Base-by-base conservation (phyloP, 345 rosid genomes). In the Salix arbutifolia region DNA sequence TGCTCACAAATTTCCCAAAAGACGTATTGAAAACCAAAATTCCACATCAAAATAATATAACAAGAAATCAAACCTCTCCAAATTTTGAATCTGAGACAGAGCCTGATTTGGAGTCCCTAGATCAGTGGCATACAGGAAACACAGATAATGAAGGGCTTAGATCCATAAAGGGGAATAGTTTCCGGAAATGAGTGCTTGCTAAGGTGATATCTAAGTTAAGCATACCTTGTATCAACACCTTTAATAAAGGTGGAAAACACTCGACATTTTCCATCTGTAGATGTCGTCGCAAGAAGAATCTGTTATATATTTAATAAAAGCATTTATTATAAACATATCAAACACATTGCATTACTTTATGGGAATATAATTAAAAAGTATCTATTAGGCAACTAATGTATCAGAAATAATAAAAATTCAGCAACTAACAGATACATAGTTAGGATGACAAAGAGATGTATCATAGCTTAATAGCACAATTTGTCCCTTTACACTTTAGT, bases 201-300 rank as follows among this genome's bases (percentile, higher is more conserved):
- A 26, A 25, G 70, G 33, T 14, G 62, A 42, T 52, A 74, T 53
- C 13, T 11, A 56, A 25, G 53, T n/a, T 72, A 37, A 35, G 69
- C 83, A 76, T 81, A 96, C 99, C 85, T 93, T 69, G 90, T 83
- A 88, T 96, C 97, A 80, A 96, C 97, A 82, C 99, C 98, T 89
- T 96, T 96, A 80, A 96, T 96, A 76, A 96, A 93, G 69, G 99
- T 96, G 73, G 95, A 93, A 87, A 96, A 96, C 12, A 93, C 89
- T 70, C 99, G 86, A 78, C 98, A 96, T 85, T 96, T 96, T 81
- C 99, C 98, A 89, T 96, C 98, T 8, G 98, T 96, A 31, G 98
- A 96, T 75, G 97, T 89, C 40, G 99, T 96, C 77, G 97, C 97
- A 79, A 96, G 91, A 83, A 91, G 88, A 88, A 93, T 82, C 99